phyloP scores from a whole-genome alignment of 2,329 filamentous ascomycete species.

The Huntiella bhutanensis region DNA sequence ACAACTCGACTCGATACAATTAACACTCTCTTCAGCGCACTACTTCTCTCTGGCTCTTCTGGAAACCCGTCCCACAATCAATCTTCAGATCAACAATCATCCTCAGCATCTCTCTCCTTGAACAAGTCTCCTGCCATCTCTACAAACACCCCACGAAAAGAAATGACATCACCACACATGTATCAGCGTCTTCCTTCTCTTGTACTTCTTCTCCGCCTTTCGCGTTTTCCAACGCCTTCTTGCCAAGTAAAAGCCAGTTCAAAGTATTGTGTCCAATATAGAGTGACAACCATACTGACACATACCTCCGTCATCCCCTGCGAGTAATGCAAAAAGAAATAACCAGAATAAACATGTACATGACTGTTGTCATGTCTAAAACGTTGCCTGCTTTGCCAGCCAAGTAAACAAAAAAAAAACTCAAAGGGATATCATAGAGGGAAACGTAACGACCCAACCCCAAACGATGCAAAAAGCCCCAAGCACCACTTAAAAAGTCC shows the following conservation, averaged over 20 bases:
- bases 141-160: too few species aligned
- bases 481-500: too few species aligned
- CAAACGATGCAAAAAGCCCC: too few species aligned
- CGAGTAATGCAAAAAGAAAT: slow-evolving; percentile 18
- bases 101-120: too few species aligned
- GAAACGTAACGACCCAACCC: too few species aligned
- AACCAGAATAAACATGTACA: slow-evolving; percentile 2
- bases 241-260: slow-evolving; percentile 2
- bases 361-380: too few species aligned
- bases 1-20: too few species aligned
- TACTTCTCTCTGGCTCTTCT: too few species aligned
- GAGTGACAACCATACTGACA: slow-evolving; percentile 17
- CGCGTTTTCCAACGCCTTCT: not conserved
- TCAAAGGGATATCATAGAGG: too few species aligned
- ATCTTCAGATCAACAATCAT: too few species aligned
- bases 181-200: not conserved
- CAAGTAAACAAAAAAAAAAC: slow-evolving; percentile 5
- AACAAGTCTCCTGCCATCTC: not conserved
- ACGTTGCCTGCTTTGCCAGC: not conserved
- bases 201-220: not conserved
- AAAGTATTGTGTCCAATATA: slow-evolving; percentile 5
- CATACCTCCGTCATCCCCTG: slow-evolving; percentile 17
- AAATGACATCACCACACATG: not conserved
- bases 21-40: too few species aligned
- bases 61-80: too few species aligned